Evolutionary conservation across 345 rosid genomes (phyloP), one percentile per base, ranked within the genome.

Genomic region (Brassica cretica): DNA sequence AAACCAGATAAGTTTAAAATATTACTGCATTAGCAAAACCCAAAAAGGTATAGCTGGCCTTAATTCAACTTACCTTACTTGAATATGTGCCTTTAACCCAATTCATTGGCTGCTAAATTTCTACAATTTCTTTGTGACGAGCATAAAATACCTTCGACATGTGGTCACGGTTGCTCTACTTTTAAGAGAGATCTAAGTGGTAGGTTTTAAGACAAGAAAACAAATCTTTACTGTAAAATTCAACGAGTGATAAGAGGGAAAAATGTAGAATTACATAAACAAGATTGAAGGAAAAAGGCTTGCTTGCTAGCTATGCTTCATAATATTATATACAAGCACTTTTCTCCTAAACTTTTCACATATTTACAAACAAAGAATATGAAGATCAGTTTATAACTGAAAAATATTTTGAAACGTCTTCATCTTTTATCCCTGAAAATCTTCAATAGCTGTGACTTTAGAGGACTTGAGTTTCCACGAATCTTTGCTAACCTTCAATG

Each of bases 381-480:
- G 70, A 79, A 79, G 74, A 79, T 79, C 80, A 69, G 56, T 27
- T 82, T 74, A 39, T 84, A 85, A 19, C 68, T 1, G 6, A 64
- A 70, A 71, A 51, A 19, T 1, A 6, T 12, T 7, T 53, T 63
- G 71, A 78, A 44, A 80, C 70, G 3, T 78, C 84, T 37, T 78
- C 81, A 44, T 82, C 82, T 7, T 64, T 74, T 68, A 69, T 10
- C 71, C 66, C 21, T 82, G 65, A 72, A 84, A 86, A 70, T 74
- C 86, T 80, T 88, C 90, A 63, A 89, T 64, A 35, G 96, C 91
- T 0, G 76, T 91, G 11, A 92, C 82, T 74, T 88, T 90, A 19
- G 90, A 84, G 30, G 85, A 82, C 68, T 80, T 86, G 63, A 89
- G 69, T 77, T 80, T 88, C 56, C 74, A 64, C 15, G 88, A 76